Evolutionary conservation across 2,329 filamentous ascomycete species (phyloP), one percentile per base, ranked within the genome.

Genomic region (Chrysoporthe puriensis): DNA sequence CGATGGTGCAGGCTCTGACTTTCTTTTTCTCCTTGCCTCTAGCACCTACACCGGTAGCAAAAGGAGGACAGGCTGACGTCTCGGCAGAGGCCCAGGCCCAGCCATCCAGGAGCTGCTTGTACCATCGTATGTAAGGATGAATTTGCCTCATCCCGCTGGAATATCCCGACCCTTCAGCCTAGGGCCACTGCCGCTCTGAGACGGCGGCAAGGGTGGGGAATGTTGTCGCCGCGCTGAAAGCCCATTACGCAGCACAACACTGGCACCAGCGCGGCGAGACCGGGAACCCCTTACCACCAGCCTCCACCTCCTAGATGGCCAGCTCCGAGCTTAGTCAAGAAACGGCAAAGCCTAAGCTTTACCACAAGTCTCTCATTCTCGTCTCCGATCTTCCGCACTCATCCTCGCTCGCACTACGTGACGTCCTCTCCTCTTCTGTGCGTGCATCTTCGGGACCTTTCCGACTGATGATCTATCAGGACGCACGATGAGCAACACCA

Each of bases 201-300:
- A 34, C 50, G 11, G 58, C n/a, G 46, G 54, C 43, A 60, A 63
- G 57, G 59, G 50, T 54, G 43, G 61, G 59, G 21, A 54, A 52
- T 61, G 57, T 21, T 46, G 43, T 68, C 48, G 48, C 59, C 34
- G 43, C 14, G 34, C 44, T 26, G 26, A 11, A 34, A 40, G 5
- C 7, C 21, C 32, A 26, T 26, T 26, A 26, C 26, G 26, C 26
- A 26, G 26, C 26, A 26, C 26, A 26, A 26, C 26, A 26, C 26
- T 61, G 40, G 52, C 52, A 62, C 44, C 58, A 46, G 40, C 63
- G 44, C 63, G 62, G 40, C 14, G 26, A 43, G 13, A 44, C 63
- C 44, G 36, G 63, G 66, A 21, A 56, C 50, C 63, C 66, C 66
- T 58, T 63, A 66, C 63, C 63, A 42, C n/a, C 50, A 44, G 32